Evolutionary conservation across 192 early-diverging fungal genomes (phyloP).

Genomic region (Coemansia sp.): DNA sequence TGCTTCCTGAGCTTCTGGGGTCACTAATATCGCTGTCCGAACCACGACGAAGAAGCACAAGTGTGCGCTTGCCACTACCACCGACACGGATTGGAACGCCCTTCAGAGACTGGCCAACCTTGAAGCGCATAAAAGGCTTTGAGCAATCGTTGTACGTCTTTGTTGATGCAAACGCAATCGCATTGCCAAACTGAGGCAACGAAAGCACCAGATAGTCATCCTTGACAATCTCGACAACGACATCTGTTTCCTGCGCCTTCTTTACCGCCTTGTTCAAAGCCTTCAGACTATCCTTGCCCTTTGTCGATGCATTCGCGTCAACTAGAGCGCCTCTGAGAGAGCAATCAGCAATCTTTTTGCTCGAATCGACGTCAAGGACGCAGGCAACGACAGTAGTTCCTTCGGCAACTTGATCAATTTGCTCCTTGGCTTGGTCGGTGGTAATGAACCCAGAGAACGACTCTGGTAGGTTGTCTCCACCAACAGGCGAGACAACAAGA

Average conservation of each 20-base stretch:
- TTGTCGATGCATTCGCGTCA: background rate
- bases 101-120: conserved; percentile 56
- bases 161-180: conserved; percentile 58
- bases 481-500: conserved; percentile 48
- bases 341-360: conserved; percentile 64
- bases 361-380: conserved; percentile 69
- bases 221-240: conserved; percentile 72
- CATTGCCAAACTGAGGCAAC: conserved; percentile 56
- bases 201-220: conserved; percentile 73
- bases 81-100: conserved; percentile 39
- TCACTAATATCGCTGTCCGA: background rate
- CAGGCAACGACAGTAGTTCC: conserved; percentile 55
- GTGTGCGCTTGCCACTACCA: conserved; percentile 32
- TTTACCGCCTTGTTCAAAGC: conserved; percentile 32
- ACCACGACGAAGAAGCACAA: conserved; percentile 20
- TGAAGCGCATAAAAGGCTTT: conserved; percentile 62
- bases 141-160: conserved; percentile 61
- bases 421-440: conserved; percentile 55
- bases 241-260: conserved; percentile 41
- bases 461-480: conserved; percentile 12
- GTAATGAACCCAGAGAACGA: conserved; percentile 60
- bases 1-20: background rate
- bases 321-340: conserved; percentile 51
- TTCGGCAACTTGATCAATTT: conserved; percentile 41
- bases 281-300: conserved; percentile 19